Base-by-base conservation (phyloP, 352 stramenopile species). In the Phytopythium montanum region DNA sequence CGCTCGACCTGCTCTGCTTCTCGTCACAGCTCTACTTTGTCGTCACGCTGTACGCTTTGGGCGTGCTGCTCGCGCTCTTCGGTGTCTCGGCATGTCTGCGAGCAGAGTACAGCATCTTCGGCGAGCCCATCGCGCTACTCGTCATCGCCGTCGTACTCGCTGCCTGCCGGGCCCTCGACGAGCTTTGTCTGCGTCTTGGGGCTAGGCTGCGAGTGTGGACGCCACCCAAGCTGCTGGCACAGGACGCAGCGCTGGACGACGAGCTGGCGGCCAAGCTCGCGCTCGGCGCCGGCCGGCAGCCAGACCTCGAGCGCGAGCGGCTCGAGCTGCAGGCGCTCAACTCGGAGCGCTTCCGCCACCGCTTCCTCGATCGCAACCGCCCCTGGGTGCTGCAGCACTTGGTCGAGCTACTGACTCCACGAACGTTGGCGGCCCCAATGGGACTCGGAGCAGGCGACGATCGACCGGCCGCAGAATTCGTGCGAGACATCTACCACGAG, bases 381-480 rank as follows among this genome's bases (percentile, higher is more conserved):
- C 96, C 97, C 21, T 99, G 97, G 97, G 92, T 99, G 28, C 67
- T 99, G 18, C 93, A 99, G 61, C 96, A 99, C 71, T 75, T 99
- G 18, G 87, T 94, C 1, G 95, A 99, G 65, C 75, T 99, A 21
- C 92, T 99, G 53, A 99, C 96, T 28, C 95, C 97, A 14, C 74
- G 94, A 12, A 96, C 88, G 39, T 73, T 99, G 36, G 72, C 95
- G 53, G 69, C 76, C 3, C 72, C 66, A 1, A 62, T 74, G 29
- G 69, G 65, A 4, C 58, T 73, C 18, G 61, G 66, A 0, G 64
- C 60, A 5, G 54, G 64, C 2, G 92, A 98, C 57, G 88, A 87
- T 5, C 79, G 90, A 0, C 87, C 94, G 39, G 88, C 96, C 28
- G 79, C 90, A 38, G 95, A 99, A 66, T 98, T 97, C 63, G 80